Evolutionary conservation across 768 basidiomycete species (phyloP).

Genomic region (Boletus rubroflammeus): DNA sequence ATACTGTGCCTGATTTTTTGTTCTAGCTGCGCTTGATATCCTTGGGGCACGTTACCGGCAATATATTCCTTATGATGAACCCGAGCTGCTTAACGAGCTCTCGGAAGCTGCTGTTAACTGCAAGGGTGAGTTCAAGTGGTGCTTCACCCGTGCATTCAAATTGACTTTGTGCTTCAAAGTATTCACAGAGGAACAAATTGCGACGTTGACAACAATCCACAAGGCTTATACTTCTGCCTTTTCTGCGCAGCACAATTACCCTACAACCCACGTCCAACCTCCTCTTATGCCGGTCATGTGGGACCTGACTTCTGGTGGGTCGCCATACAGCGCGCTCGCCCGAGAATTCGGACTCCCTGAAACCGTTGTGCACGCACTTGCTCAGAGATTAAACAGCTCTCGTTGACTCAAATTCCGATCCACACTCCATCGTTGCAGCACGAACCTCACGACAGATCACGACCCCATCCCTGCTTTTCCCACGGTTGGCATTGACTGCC

Average conservation of each 20-base stretch:
- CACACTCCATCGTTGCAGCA: conserved; percentile 1
- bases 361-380: conserved; percentile 62
- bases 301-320: conserved; percentile 10
- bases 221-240: conserved; percentile 28
- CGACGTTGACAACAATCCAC: conserved; percentile 43
- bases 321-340: conserved; percentile 53
- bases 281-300: conserved; percentile 21
- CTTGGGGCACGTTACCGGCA: conserved; percentile 49
- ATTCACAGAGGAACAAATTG: conserved; percentile 60
- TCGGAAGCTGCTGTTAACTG: conserved; percentile 49
- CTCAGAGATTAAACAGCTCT: conserved; percentile 46
- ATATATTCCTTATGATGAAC: conserved; percentile 32
- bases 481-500: conserved; percentile 29
- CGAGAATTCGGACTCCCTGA: conserved; percentile 74
- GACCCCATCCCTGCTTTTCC: conserved; percentile 6
- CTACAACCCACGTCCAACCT: conserved; percentile 7
- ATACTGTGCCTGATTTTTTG: conserved; percentile 23
- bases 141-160: neutral
- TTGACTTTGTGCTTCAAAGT: conserved; percentile 35
- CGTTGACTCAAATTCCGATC: conserved; percentile 10
- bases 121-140: conserved; percentile 53
- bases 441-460: conserved; percentile 18
- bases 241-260: conserved; percentile 8
- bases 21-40: conserved; percentile 50
- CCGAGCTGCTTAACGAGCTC: conserved; percentile 44